phyloP scores from a whole-genome alignment of 2,329 filamentous ascomycete species.

The Fusarium protoensiforme region DNA sequence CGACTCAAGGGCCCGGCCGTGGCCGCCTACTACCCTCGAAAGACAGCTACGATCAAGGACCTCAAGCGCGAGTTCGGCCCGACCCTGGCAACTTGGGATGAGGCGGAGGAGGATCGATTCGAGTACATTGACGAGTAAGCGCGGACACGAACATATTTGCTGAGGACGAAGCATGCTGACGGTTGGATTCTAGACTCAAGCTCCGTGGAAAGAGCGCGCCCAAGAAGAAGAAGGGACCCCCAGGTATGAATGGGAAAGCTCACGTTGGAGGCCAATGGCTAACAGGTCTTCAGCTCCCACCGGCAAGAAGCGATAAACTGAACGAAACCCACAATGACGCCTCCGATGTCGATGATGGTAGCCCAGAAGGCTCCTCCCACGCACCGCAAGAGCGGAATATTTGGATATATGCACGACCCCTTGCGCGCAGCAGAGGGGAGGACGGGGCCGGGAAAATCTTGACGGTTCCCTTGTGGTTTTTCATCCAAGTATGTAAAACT shows the following conservation, averaged over 20 bases:
- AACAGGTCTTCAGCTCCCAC: conserved; percentile 39
- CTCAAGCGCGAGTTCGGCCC: conserved; percentile 76
- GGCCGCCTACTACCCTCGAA: conserved; percentile 89
- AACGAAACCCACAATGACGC: conserved; percentile 27
- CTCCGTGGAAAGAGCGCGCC: conserved; percentile 86
- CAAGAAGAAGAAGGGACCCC: conserved; percentile 80
- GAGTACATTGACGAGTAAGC: conserved; percentile 76
- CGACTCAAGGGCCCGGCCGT: conserved; percentile 85
- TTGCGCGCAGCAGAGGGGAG: background rate
- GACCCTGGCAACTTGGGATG: conserved; percentile 76
- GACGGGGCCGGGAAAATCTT: conserved; percentile 3
- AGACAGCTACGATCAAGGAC: conserved; percentile 76
- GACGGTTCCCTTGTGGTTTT: conserved; percentile 4
- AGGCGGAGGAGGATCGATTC: conserved; percentile 81
- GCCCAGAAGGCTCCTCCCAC: background rate
- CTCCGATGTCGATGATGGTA: conserved; percentile 8
- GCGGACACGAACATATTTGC: background rate
- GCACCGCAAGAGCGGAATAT: background rate
- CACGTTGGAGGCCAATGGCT: conserved; percentile 1
- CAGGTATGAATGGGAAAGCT: conserved; percentile 44
- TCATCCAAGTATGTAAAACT: conserved; percentile 37
- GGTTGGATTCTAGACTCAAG: conserved; percentile 67
- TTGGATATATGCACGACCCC: background rate
- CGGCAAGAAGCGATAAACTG: conserved; percentile 46
- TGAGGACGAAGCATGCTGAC: conserved; percentile 43